phyloP scores from a whole-genome alignment of 164 flowering plant species.

The Vitis cinerea region DNA sequence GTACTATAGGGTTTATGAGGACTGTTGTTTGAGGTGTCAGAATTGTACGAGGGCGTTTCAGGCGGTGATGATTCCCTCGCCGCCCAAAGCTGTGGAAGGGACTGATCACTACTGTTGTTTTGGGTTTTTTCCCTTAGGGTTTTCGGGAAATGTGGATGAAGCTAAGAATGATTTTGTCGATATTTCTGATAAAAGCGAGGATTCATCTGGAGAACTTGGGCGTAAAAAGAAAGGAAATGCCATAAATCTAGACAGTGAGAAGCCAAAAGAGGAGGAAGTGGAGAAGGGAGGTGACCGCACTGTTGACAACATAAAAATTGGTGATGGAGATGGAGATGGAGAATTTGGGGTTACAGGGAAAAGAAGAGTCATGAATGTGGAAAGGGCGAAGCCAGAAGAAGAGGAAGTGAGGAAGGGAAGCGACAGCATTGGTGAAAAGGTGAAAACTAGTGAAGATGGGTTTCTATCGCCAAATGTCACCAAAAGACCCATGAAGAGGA shows the following conservation, averaged over 20 bases:
- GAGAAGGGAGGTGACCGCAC: not conserved
- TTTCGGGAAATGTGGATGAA: not conserved
- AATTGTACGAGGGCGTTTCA: conserved; percentile 47
- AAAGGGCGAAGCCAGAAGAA: not conserved
- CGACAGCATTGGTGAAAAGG: not conserved
- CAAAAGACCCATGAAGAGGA: conserved; percentile 9
- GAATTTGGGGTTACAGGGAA: not conserved
- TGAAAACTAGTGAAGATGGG: not conserved
- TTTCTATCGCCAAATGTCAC: too few relatives aligned
- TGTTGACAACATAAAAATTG: too few relatives aligned
- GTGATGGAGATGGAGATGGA: not conserved
- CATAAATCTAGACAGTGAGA: not conserved
- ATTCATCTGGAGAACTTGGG: not conserved
- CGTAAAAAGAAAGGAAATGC: not conserved
- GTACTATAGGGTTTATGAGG: conserved; percentile 41
- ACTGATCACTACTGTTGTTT: conserved; percentile 14
- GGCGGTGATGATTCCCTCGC: conserved; percentile 19
- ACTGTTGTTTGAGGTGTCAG: conserved; percentile 50
- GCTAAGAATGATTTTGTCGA: conserved; percentile 2
- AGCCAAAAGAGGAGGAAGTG: not conserved
- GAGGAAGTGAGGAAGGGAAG: conserved; percentile 2
- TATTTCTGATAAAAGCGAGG: conserved; percentile 10
- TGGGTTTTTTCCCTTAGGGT: conserved; percentile 24
- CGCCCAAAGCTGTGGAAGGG: conserved; percentile 18
- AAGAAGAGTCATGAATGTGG: not conserved